phyloP scores from a whole-genome alignment of 805 yeast genomes.

The Ogataea haglerorum region DNA sequence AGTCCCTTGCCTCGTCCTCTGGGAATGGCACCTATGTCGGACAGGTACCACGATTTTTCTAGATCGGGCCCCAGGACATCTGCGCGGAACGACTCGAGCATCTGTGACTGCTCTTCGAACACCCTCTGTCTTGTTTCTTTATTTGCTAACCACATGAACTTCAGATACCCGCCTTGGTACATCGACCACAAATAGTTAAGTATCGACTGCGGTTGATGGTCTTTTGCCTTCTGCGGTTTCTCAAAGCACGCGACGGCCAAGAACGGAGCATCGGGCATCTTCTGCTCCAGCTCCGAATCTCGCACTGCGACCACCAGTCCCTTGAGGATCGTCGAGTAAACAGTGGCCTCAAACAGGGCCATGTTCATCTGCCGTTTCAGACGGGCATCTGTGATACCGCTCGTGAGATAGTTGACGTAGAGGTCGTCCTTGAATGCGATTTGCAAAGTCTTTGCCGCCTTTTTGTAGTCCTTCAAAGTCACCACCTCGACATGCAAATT shows the following conservation, averaged over 20 bases:
- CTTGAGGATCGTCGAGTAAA: constrained; percentile 46
- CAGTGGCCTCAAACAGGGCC: constrained; percentile 51
- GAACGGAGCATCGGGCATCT: constrained; percentile 41
- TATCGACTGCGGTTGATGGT: constrained; percentile 27
- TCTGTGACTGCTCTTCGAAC: constrained; percentile 47
- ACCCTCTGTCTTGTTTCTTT: constrained; percentile 47
- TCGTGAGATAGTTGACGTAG: constrained; percentile 48
- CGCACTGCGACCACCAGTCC: constrained; percentile 51
- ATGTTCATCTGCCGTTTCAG: constrained; percentile 42
- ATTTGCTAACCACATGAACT: constrained; percentile 34
- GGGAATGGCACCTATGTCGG: constrained; percentile 57
- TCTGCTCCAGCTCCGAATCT: constrained; percentile 43
- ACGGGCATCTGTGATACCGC: constrained; percentile 34
- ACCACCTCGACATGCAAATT: constrained; percentile 32
- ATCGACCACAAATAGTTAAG: constrained; percentile 32
- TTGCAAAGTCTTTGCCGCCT: constrained; percentile 52
- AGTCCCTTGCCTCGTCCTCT: constrained; percentile 58
- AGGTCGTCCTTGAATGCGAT: constrained; percentile 54
- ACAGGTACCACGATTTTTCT: constrained; percentile 50
- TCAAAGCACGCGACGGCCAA: constrained; percentile 54
- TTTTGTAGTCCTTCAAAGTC: constrained; percentile 42
- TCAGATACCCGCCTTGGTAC: constrained; percentile 34
- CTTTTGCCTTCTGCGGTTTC: constrained; percentile 25
- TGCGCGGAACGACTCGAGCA: constrained; percentile 42
- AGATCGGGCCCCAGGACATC: constrained; percentile 41